These are phyloP conservation scores for Syzygium jambos DNA, from an alignment of 345 rosid genomes.

Conservation along the genomic window DNA sequence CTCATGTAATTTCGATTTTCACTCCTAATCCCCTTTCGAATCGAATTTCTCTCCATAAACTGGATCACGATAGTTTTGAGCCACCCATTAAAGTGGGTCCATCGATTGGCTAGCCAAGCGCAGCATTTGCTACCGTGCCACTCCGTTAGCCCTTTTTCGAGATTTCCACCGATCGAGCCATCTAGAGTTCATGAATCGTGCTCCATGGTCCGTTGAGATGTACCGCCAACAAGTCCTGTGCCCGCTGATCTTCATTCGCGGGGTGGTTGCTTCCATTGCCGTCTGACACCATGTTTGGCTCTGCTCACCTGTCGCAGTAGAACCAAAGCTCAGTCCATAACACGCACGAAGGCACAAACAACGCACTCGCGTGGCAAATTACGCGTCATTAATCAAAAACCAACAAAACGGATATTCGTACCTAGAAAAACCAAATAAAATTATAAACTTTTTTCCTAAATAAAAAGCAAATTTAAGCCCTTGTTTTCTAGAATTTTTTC, in stretches of 20 bases:
- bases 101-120: accelerated
- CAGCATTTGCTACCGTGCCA: accelerated
- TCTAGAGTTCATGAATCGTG: not conserved
- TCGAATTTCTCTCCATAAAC: no score
- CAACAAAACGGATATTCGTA: not conserved
- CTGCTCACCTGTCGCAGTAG: no score
- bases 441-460: not conserved
- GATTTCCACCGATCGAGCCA: not conserved
- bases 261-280: not conserved
- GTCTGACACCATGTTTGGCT: no score
- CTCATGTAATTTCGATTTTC: no score
- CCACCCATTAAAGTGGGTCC: accelerated
- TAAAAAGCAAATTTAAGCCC: not conserved
- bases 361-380: not conserved
- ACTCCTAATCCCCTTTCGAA: no score
- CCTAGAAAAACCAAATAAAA: not conserved
- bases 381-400: not conserved
- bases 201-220: not conserved
- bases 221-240: not conserved
- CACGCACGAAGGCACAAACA: no score
- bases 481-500: not conserved
- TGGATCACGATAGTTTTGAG: accelerated
- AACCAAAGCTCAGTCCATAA: no score
- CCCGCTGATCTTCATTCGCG: not conserved
- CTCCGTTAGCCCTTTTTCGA: not conserved